Base-by-base conservation (phyloP, 345 rosid species). In the Aethionema arabicum region DNA sequence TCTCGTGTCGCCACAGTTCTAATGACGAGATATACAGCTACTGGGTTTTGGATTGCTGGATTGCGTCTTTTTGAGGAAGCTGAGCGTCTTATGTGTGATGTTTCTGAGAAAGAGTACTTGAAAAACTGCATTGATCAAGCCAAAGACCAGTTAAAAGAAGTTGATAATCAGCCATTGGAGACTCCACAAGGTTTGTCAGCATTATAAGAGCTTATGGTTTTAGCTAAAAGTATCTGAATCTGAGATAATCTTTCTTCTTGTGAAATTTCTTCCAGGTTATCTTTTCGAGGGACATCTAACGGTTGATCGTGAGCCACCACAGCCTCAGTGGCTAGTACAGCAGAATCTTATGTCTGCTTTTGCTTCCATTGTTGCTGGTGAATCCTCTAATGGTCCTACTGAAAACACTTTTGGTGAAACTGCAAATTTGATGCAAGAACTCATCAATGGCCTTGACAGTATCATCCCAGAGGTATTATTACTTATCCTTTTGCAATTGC, bases 301-400 rank as follows among this genome's bases (percentile, higher is more conserved):
- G 0, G 96, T 93, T 72, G 99, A 90, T 79, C 88, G 91, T 6
- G 97, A 93, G 79, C 99, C 97, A 6, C 87, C 97, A 0, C 89
- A 67, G 65, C 99, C 97, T 61, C 88, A 78, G 7, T 90, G 97
- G 99, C 73, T 93, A 4, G 82, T 80, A 55, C 91, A 78, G 77
- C 63, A 88, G 42, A 85, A 85, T 55, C 83, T 92, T 56, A 35
- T 90, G 85, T 75, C 60, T 52, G 80, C 86, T 7, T 70, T 80
- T 52, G 77, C 87, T 59, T 70, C 88, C 0, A 70, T 79, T n/a
- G 54, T 69, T 47, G 60, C 67, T 3, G 87, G 87, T 58, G 91
- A 80, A 77, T 81, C 95, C 36, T 79, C 97, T 27, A 59, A 51
- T 30, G 76, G 14, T 60, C 56, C 67, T 3, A 44, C 12, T n/a